phyloP scores from a whole-genome alignment of 345 rosid species.

The Populus nigra region DNA sequence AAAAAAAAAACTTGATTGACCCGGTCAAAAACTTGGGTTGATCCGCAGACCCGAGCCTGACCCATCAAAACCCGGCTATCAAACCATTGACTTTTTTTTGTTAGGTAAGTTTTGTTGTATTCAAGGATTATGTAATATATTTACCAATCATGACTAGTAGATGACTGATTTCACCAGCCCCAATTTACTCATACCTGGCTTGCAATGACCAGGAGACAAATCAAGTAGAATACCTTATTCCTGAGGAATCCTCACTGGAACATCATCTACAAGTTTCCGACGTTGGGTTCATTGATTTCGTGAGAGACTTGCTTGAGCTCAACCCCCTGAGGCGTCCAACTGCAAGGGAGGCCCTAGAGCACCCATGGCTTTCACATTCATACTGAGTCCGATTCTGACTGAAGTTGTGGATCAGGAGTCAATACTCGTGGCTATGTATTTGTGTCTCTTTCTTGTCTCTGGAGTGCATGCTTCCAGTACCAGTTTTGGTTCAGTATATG shows the following conservation, averaged over 20 bases:
- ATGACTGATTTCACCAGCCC: background rate
- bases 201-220: slow-evolving; percentile 55
- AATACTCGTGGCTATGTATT: background rate
- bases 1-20: too few relatives aligned
- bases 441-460: background rate
- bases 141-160: background rate
- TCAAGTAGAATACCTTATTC: slow-evolving; percentile 70
- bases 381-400: slow-evolving; percentile 8
- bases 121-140: background rate
- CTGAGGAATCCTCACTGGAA: slow-evolving; percentile 66
- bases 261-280: slow-evolving; percentile 58
- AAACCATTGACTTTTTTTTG: too few relatives aligned
- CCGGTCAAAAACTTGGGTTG: too few relatives aligned
- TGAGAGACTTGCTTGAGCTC: slow-evolving; percentile 67
- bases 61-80: too few relatives aligned
- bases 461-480: slow-evolving; percentile 5
- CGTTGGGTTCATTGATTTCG: slow-evolving; percentile 52
- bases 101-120: background rate
- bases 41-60: too few relatives aligned
- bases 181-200: background rate
- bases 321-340: slow-evolving; percentile 77
- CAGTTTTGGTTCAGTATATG: slow-evolving; percentile 36
- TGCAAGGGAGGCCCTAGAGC: slow-evolving; percentile 73
- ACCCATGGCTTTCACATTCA: slow-evolving; percentile 73
- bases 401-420: background rate